These are phyloP conservation scores for Hippophae rhamnoides DNA, from an alignment of 306 rosid genomes.

Conservation along the genomic window DNA sequence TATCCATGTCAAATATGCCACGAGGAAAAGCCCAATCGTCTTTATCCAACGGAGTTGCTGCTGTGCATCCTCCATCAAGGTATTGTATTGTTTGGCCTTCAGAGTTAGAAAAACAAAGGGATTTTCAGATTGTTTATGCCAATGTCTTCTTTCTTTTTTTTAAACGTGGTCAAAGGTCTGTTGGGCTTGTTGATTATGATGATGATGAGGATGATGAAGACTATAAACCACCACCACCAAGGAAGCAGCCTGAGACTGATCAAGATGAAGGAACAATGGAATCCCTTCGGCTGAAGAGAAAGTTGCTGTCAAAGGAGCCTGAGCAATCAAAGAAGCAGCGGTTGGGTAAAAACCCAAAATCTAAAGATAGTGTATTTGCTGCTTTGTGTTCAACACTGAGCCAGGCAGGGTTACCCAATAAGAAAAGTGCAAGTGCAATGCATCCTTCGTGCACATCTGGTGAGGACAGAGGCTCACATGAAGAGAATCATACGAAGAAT, in stretches of 20 bases:
- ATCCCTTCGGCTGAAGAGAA: constrained; percentile 66
- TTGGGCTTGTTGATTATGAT: constrained; percentile 85
- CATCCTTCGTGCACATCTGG: constrained; percentile 29
- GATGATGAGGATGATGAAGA: constrained; percentile 94
- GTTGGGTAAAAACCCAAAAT: constrained; percentile 46
- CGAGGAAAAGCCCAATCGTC: constrained; percentile 45
- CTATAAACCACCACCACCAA: constrained; percentile 68
- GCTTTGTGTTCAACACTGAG: constrained; percentile 67
- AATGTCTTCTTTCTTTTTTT: not conserved
- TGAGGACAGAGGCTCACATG: constrained; percentile 31
- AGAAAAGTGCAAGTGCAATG: constrained; percentile 35
- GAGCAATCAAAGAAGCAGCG: constrained; percentile 64
- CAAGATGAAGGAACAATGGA: constrained; percentile 78
- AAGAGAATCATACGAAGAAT: constrained; percentile 31
- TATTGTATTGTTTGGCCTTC: constrained; percentile 13
- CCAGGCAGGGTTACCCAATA: constrained; percentile 65
- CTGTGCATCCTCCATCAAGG: constrained; percentile 49
- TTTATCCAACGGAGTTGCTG: constrained; percentile 62
- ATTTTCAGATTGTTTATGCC: not conserved
- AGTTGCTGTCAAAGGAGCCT: constrained; percentile 42
- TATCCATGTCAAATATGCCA: constrained; percentile 41
- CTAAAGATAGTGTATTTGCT: constrained; percentile 67
- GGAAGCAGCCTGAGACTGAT: constrained; percentile 56
- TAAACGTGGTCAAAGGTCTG: constrained; percentile 50
- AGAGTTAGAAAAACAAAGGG: not conserved